Conservation (phyloP, 2,329 filamentous ascomycete species). For the Phaeosphaeriaceae sp. region DNA sequence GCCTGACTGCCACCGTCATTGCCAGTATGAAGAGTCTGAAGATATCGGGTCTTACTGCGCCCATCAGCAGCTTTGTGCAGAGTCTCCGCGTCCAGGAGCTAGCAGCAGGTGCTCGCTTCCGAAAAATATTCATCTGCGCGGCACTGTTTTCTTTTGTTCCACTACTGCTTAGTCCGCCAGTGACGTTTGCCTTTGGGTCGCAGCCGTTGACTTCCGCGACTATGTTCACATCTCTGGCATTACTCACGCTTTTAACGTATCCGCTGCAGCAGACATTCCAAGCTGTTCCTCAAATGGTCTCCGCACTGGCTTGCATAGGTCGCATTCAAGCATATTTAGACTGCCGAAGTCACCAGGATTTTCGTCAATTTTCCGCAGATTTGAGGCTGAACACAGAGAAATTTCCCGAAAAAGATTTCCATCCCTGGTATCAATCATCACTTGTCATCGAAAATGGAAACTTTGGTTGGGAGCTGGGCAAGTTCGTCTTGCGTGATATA, state of each 20-base stretch:
- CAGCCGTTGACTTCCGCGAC: conserved; percentile 8
- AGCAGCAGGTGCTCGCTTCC: conserved; percentile 7
- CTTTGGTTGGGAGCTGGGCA: conserved; percentile 35
- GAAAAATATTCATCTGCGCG: conserved; percentile 12
- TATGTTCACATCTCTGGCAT: conserved; percentile 17
- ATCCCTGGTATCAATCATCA: conserved; percentile 51
- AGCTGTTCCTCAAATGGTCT: conserved; percentile 11
- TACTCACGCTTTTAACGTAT: conserved; percentile 11
- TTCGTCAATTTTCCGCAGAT: conserved; percentile 38
- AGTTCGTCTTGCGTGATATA: conserved; percentile 21
- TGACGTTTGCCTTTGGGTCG: conserved; percentile 13
- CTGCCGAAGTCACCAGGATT: conserved; percentile 11
- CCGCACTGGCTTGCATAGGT: conserved; percentile 17
- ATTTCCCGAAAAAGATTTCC: no score
- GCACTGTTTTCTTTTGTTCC: conserved; percentile 13
- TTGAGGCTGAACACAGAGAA: no score
- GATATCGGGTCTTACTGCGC: conserved; percentile 46
- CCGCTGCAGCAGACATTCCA: conserved; percentile 17
- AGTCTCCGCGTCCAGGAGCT: conserved; percentile 46
- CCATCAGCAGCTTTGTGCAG: conserved; percentile 42
- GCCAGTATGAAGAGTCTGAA: conserved; percentile 50
- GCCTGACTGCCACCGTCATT: conserved; percentile 37
- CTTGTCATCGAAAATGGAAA: conserved; percentile 22
- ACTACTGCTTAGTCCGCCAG: conserved; percentile 5
- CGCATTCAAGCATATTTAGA: conserved; percentile 20